A percentile compares a stretch with the other conserved stretches of the same genome.
Conservation (phyloP, 208 protist species). For the Trypanosoma lewisi region DNA sequence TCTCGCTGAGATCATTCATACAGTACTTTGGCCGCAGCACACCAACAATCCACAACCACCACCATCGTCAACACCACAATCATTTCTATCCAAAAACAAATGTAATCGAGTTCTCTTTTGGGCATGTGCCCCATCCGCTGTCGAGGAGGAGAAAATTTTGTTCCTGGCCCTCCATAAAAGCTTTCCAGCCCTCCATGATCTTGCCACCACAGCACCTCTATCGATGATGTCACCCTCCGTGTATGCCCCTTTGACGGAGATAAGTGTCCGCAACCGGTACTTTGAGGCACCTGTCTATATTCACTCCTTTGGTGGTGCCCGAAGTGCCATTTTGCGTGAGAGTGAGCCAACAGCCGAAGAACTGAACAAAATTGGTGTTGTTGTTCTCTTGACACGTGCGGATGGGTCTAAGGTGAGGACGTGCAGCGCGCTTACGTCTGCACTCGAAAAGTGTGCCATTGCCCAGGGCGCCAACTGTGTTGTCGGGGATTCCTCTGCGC, state of each 20-base stretch:
- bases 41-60: neutral
- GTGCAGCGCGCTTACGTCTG: neutral
- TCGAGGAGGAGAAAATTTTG: slow-evolving; percentile 44
- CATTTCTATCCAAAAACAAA: neutral
- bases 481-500: neutral
- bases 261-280: slow-evolving; percentile 28
- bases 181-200: neutral
- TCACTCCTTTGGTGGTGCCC: slow-evolving; percentile 22
- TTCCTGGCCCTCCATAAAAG: slow-evolving; percentile 11
- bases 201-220: neutral
- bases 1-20: slow-evolving; percentile 53
- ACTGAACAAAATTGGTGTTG: slow-evolving; percentile 15
- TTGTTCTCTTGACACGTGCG: slow-evolving; percentile 21
- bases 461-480: neutral
- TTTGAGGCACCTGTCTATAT: slow-evolving; percentile 32
- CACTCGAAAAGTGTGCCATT: slow-evolving; percentile 8
- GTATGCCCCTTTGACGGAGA: neutral
- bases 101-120: slow-evolving; percentile 22
- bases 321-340: slow-evolving; percentile 2
- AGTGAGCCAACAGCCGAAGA: slow-evolving; percentile 1
- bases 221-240: slow-evolving; percentile 9
- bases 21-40: slow-evolving; percentile 31
- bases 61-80: neutral
- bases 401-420: neutral
- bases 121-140: slow-evolving; percentile 23